A percentile compares a stretch with the other conserved stretches of the same genome.
These are phyloP conservation scores for Monosporascus ibericus DNA, from an alignment of 2,329 filamentous ascomycete genomes.

Conservation along the genomic window DNA sequence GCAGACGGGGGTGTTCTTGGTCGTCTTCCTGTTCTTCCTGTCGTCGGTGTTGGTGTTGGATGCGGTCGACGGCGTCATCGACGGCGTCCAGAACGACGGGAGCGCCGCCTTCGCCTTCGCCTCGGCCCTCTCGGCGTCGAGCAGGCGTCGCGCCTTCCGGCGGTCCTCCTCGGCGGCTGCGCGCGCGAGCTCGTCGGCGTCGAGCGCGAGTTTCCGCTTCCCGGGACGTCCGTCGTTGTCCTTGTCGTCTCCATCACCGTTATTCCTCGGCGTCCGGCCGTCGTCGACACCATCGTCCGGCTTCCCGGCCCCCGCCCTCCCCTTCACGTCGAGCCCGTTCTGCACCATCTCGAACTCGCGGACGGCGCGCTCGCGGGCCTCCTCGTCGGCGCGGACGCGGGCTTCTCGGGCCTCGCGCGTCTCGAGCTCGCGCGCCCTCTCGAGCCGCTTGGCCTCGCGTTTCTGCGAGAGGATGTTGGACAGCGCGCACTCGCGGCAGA, in stretches of 20 bases:
- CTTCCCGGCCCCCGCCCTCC: slow-evolving; percentile 23
- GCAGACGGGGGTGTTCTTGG: slow-evolving; percentile 67
- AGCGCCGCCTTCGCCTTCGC: slow-evolving; percentile 63
- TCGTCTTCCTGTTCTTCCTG: slow-evolving; percentile 50
- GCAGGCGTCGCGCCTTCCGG: slow-evolving; percentile 60
- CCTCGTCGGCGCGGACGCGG: slow-evolving; percentile 54
- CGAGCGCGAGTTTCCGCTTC: slow-evolving; percentile 75
- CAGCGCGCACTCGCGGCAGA: slow-evolving; percentile 91
- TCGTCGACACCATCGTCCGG: slow-evolving; percentile 11
- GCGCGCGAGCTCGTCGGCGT: slow-evolving; percentile 67
- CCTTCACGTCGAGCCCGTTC: slow-evolving; percentile 53
- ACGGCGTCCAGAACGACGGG: slow-evolving; percentile 90
- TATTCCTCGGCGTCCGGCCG: slow-evolving; percentile 7
- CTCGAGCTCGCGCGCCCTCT: slow-evolving; percentile 58
- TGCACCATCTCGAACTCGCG: slow-evolving; percentile 81
- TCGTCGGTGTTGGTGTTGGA: slow-evolving; percentile 53
- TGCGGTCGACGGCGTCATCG: slow-evolving; percentile 59
- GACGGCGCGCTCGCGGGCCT: slow-evolving; percentile 64
- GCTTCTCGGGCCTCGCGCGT: slow-evolving; percentile 55
- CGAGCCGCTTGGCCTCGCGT: slow-evolving; percentile 80
- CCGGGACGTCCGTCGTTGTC: slow-evolving; percentile 34
- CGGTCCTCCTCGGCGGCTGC: slow-evolving; percentile 66
- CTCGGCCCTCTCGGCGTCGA: slow-evolving; percentile 72
- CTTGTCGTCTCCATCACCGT: background rate
- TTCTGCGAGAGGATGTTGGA: slow-evolving; percentile 86